Conservation (phyloP, 768 basidiomycete genomes). For the Suillus luteus region DNA sequence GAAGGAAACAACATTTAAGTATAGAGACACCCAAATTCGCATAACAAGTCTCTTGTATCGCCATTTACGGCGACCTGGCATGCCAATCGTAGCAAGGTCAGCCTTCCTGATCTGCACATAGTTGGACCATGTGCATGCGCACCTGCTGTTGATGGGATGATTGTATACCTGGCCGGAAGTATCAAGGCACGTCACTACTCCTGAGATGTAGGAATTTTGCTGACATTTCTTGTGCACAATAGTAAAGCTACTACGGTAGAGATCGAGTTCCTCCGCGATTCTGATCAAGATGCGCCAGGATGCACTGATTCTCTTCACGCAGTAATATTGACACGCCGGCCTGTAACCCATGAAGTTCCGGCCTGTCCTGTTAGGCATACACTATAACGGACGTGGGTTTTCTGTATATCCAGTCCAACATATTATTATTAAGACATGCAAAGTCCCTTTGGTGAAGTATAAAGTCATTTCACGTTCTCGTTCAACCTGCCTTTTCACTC, state of each 20-base stretch:
- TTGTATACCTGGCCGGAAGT: neutral
- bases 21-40: neutral
- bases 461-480: neutral
- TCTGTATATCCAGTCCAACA: neutral
- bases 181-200: neutral
- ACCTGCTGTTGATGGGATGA: neutral
- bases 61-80: neutral
- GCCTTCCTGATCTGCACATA: slow-evolving; percentile 1
- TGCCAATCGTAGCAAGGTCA: neutral
- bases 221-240: neutral
- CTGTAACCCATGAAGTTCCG: neutral
- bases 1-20: neutral
- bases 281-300: neutral
- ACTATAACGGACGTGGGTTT: neutral
- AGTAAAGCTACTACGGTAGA: neutral
- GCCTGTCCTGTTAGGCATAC: neutral
- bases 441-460: neutral
- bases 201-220: neutral
- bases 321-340: neutral
- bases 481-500: neutral
- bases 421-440: neutral
- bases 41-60: neutral
- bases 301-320: neutral
- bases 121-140: neutral
- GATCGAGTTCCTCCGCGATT: neutral